Evolutionary conservation across 306 rosid species (phyloP), one percentile per base, ranked within the genome.

Genomic region (Glycine soja): DNA sequence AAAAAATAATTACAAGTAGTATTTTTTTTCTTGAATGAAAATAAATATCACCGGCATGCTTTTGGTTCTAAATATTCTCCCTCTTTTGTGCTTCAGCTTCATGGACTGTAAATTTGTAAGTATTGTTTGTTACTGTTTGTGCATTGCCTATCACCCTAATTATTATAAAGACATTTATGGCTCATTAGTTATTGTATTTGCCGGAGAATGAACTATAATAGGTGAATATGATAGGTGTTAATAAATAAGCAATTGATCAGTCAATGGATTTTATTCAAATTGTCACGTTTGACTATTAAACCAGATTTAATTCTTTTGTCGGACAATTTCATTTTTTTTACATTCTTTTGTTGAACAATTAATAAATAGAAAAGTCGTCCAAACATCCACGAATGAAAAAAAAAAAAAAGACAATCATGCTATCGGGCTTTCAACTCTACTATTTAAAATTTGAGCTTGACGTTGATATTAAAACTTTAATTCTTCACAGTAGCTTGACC

Each of bases 261-360:
- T 68, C 38, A 45, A 75, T 75, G 40, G 50, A 53, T 8, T 77
- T 77, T 43, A 51, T 82, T 77, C 5, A 11, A 53, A 7, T 1
- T 5, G 40, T n/a, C 68, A 52, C 58, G 10, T 54, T 77, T 82
- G 40, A 59, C 48, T 64, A 34, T 53, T 32, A 32, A 48, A 46
- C 7, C 12, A 12, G 70, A 78, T 64, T 54, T 42, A 24, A 18
- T 30, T 50, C 42, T 24, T 38, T 24, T 1, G 30, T 24, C 30
- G 30, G 30, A 24, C 30, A 24, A 24, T 24, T 24, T 24, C 30
- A 24, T 24, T 24, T 24, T 24, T 24, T 24, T 24, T 1, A 24
- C 30, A 24, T 24, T 24, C 30, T 24, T 24, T 2, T 51, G n/a
- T 36, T 82, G 6, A 47, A 45, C 57, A 24, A 4, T 6, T 62